Evolutionary conservation across 805 yeast genomes (phyloP), one percentile per base, ranked within the genome.

Genomic region (Blastobotrys mokoenaii): DNA sequence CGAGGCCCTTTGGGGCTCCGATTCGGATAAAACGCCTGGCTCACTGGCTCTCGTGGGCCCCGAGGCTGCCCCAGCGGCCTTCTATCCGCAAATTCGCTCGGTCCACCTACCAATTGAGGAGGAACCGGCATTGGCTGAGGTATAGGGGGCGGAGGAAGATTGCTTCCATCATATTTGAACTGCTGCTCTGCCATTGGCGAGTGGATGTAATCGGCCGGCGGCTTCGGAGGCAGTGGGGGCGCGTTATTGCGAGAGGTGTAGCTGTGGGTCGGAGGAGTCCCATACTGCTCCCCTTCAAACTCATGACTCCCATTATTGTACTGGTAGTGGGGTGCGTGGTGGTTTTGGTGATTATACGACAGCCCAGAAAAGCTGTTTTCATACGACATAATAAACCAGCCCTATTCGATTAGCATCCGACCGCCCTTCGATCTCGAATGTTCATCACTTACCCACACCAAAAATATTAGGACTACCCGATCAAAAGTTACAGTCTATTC

Each of bases 1-100:
- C 38, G 38, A 6, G 14, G 18, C 18, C 11, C 12, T 8, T 14
- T 14, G 20, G 12, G 38, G 38, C 22, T 14, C 20, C 15, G 3
- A 17, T 14, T 34, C 35, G 35, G 6, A 15, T 15, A 12, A 9
- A 32, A 32, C 6, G 16, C 11, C 14, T 16, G 12, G 38, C 8
- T 18, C 4, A 38, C 35, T 18, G 51, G 45, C 36, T 36, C 42
- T 12, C 54, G 46, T 8, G 54, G 54, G 3, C 54, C 54, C 18
- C 43, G 35, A 2, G 52, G 53, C 25, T 51, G 54, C 31, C 33
- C 41, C 2, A 37, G 41, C 14, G 54, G 50, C 22, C 52, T 17
- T 31, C 49, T 29, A 18, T 50, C 52, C 2, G 35, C 31, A 20
- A 48, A 40, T 33, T 42, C 46, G 17, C 20, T 15, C n/a, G n/a